Evolutionary conservation across 2,329 filamentous ascomycete genomes (phyloP), one percentile per base, ranked within the genome.

Genomic region (Lasiodiplodia sp.): DNA sequence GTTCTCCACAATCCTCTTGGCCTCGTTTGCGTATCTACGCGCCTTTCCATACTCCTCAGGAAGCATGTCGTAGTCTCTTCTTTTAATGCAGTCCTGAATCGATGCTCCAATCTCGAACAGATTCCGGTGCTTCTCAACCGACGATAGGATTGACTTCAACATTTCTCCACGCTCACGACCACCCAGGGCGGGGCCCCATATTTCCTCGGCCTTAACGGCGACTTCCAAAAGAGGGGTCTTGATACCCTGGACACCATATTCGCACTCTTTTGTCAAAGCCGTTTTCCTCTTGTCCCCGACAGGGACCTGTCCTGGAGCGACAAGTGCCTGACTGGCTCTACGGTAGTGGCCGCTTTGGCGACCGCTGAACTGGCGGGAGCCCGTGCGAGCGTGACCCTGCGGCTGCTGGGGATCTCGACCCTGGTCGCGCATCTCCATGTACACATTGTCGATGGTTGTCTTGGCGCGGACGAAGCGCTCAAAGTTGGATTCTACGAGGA

Each of bases 391-490:
- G 49, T 66, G 81, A 11, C 40, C 52, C 23, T 47, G 44, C 11
- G 76, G 75, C 1, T 72, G 66, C 63, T 80, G 75, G 57, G 80
- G 75, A 68, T 86, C 81, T 52, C 82, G 80, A 84, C 94, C 85
- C 88, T 97, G 87, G 40, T 87, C 86, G 34, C 87, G 84, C 96
- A 99, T 99, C 80, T 99, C 96, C 71, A 91, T 96, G 82, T 99
- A 99, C 65, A 99, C 96, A 81, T 97, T 97, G 82, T 99, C 96
- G 75, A 99, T 98, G 8, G 95, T 98, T 21, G 95, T 93, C 80
- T 99, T 99, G 53, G 96, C 96, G 71, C 93, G 91, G 68, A 99
- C 96, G 83, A 99, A 99, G 72, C 95, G 91, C 81, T 99, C 96
- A 77, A 99, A 99, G 79, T 99, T 99, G 72, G 93, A 95, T 80